A percentile compares a stretch with the other conserved stretches of the same genome.
phyloP scores from a whole-genome alignment of 2,329 filamentous ascomycete species.

The Berkeleyomyces basicola region DNA sequence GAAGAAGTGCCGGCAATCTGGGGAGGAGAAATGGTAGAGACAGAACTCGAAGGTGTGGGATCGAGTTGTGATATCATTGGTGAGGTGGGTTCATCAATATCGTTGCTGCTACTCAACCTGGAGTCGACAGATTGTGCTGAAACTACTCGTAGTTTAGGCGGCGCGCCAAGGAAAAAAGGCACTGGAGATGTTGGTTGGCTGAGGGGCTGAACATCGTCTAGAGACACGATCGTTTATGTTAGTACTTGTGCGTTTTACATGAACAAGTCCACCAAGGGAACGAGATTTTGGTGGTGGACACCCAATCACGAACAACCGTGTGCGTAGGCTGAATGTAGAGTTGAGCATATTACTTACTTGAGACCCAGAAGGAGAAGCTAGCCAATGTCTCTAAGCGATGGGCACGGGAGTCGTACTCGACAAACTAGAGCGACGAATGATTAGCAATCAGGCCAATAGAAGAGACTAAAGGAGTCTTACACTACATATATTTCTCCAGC shows the following conservation, averaged over 20 bases:
- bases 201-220: conserved; percentile 28
- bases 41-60: conserved; percentile 8
- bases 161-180: conserved; percentile 54
- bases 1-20: conserved; percentile 14
- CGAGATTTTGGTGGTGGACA: neutral
- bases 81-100: conserved; percentile 39
- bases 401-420: conserved; percentile 89
- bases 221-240: neutral
- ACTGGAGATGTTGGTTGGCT: conserved; percentile 51
- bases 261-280: no score
- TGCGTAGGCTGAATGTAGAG: neutral
- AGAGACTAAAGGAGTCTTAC: conserved; percentile 28
- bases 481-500: conserved; percentile 92
- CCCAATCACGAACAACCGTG: neutral
- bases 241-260: neutral
- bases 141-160: conserved; percentile 64
- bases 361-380: conserved; percentile 89
- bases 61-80: conserved; percentile 29
- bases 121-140: conserved; percentile 79
- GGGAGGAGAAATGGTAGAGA: conserved; percentile 17
- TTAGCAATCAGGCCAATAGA: conserved; percentile 15
- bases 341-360: conserved; percentile 38
- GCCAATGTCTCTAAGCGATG: conserved; percentile 78
- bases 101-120: conserved; percentile 56
- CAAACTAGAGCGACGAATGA: conserved; percentile 41